Base-by-base conservation (phyloP, 108 stramenopile genomes). In the Hondaea fermentalgiana region DNA sequence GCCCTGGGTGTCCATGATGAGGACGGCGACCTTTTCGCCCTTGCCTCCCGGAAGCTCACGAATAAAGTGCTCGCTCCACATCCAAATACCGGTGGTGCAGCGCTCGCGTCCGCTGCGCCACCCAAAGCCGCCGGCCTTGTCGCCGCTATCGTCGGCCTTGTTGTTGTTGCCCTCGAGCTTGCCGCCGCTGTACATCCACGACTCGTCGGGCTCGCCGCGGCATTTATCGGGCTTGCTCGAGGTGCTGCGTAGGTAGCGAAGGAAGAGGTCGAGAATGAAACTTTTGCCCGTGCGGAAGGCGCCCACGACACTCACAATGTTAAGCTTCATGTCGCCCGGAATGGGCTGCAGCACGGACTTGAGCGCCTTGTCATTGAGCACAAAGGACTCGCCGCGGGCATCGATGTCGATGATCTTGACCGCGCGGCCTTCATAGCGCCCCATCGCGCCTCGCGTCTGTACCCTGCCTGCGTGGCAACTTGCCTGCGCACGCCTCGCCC, bases 51-150 rank as follows among this genome's bases (percentile, higher is more conserved):
- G 71, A 8, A 90, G 72, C 57, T 35, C 35, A 5, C 44, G 89
- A 88, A 97, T 92, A 91, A 97, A 97, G 4, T 98, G 98, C 72
- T 98, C 96, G 88, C 93, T 96, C 99, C 99, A 99, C 95, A 99
- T 96, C 98, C 98, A 99, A 89, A 99, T 99, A 44, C 99, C 99
- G 5, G 98, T 98, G 45, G 98, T 99, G 91, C 97, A 95, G 35
- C 98, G 94, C 58, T 97, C 97, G 51, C 91, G 91, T 21, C 99
- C 99, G 29, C 97, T 98, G 28, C 96, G 87, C 99, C 99, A 99
- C 69, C 96, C 93, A 91, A 99, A 99, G 59, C 94, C 92, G 29
- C 43, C 72, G 35, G 64, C n/a, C 5, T 5, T 19, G 19, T 53
- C 28, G 10, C 72, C 88, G 8, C 23, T 4, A 4, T 23, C 87